Base-by-base conservation (phyloP, 1,284 basidiomycete genomes). In the Tilletia setariae region DNA sequence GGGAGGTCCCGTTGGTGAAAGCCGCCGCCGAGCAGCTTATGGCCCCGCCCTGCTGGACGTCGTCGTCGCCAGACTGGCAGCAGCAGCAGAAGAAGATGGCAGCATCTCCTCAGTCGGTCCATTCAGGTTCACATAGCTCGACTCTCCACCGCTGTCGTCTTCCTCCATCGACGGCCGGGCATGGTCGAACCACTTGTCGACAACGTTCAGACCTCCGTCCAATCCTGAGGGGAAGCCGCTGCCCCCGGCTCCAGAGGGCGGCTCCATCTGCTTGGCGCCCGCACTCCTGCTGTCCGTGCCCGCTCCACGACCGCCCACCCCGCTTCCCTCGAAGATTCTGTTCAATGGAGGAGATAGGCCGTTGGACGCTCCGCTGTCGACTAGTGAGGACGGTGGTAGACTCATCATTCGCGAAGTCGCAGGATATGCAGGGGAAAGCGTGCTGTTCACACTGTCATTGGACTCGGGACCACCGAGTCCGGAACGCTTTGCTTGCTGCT, bases 111-210 rank as follows among this genome's bases (percentile, higher is more conserved):
- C 51, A 19, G 13, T 28, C 21, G 51, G 21, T 11, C 51, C 51
- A 23, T 53, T 53, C 51, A 53, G 23, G 23, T 53, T 53, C 6
- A 53, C 51, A 25, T 53, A 53, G 21, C 51, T 53, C n/a, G 51
- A 53, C 51, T 53, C 51, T 4, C 35, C 35, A 4, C 35, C 35
- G 35, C 35, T 40, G 7, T 53, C 51, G 28, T 53, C 51, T 49
- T n/a, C 19, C 11, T 25, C 47, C 19, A 49, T 25, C 21, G 13
- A 21, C 15, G 23, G 51, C 13, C 51, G 23, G 6, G 21, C 16
- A 25, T 19, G 51, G 28, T n/a, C 21, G 15, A 53, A 53, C 51
- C 51, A 53, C n/a, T 28, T 21, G 11, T n/a, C 16, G 11, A 25
- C 51, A 6, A 21, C 47, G 8, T 49, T 28, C 16, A n/a, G 23